Conservation (phyloP, 169 alveolate genomes). For the Babesia bigemina region DNA sequence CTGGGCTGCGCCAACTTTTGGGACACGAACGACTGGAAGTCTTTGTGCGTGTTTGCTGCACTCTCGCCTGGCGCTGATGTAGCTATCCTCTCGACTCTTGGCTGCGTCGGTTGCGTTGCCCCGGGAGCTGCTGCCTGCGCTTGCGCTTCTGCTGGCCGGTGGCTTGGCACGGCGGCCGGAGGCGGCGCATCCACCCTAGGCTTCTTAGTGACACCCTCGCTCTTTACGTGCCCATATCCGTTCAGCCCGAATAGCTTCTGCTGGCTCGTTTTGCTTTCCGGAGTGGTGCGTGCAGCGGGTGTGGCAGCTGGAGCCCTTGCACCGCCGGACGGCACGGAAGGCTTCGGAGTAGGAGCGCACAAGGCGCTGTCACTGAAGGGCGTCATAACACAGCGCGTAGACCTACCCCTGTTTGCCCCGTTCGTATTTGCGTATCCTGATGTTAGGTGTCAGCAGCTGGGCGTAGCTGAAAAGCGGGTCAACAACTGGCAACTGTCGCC, state of each 20-base stretch:
- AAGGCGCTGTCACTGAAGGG: constrained; percentile 19
- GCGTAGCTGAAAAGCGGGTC: constrained; percentile 1
- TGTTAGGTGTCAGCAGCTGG: constrained; percentile 1
- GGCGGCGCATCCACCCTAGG: not conserved
- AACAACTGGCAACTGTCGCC: not conserved
- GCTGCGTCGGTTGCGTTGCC: too few species aligned
- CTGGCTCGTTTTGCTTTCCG: not conserved
- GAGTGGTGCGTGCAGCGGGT: not conserved
- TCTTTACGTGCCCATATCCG: not conserved
- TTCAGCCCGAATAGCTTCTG: not conserved
- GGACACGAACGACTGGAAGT: not conserved
- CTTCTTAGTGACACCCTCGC: not conserved
- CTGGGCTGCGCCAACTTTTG: not conserved
- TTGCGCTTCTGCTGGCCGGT: not conserved
- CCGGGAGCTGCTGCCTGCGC: too few species aligned
- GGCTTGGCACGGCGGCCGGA: not conserved
- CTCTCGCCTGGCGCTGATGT: too few species aligned
- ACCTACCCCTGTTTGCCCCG: constrained; percentile 18
- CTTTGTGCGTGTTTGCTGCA: not conserved
- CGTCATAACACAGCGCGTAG: not conserved
- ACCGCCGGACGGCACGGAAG: not conserved
- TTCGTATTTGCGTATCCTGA: constrained; percentile 30
- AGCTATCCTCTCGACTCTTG: too few species aligned
- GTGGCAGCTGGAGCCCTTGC: not conserved
- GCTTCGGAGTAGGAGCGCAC: not conserved